Evolutionary conservation across 2,329 filamentous ascomycete genomes (phyloP).

Genomic region (Sarocladium kiliense): DNA sequence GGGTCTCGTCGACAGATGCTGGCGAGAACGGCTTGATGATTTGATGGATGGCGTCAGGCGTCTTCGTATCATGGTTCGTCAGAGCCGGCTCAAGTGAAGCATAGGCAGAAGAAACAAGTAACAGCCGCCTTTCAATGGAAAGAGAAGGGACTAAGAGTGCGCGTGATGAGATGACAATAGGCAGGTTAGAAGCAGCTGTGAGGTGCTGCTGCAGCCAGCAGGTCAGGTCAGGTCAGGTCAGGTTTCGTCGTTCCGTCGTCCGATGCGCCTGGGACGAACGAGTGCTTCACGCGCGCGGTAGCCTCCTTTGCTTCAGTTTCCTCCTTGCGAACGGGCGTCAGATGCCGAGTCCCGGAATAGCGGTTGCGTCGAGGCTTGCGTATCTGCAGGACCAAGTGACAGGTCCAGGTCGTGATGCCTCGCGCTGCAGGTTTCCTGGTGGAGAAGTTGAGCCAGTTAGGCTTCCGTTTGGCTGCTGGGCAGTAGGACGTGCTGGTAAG

Average conservation of each 20-base stretch:
- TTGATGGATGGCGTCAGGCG: not conserved
- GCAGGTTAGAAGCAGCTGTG: not conserved
- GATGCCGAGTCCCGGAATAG: not conserved
- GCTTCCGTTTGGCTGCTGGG: not conserved
- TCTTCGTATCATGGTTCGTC: slow-evolving; percentile 9
- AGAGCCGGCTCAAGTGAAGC: slow-evolving; percentile 5
- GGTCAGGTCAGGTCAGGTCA: not conserved
- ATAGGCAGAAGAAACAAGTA: not conserved
- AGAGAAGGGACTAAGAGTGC: not conserved
- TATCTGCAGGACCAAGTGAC: slow-evolving; percentile 1
- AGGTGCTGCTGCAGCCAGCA: not conserved
- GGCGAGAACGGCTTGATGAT: not conserved
- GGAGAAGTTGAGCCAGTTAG: not conserved
- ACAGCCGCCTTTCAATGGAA: not conserved
- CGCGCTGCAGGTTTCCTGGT: not conserved
- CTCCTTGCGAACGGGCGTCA: not conserved
- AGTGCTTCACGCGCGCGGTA: not conserved
- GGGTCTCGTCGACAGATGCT: not conserved
- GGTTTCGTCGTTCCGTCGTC: not conserved
- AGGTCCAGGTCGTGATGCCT: not conserved
- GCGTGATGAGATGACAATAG: not conserved
- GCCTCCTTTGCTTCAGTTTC: not conserved
- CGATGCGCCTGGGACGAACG: not conserved
- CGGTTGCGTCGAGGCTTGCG: not conserved
- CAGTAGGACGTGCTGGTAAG: not conserved